A percentile compares a stretch with the other conserved stretches of the same genome.
phyloP scores from a whole-genome alignment of 2,329 filamentous ascomycete genomes.

The Stagonosporopsis cucurbitacearum region DNA sequence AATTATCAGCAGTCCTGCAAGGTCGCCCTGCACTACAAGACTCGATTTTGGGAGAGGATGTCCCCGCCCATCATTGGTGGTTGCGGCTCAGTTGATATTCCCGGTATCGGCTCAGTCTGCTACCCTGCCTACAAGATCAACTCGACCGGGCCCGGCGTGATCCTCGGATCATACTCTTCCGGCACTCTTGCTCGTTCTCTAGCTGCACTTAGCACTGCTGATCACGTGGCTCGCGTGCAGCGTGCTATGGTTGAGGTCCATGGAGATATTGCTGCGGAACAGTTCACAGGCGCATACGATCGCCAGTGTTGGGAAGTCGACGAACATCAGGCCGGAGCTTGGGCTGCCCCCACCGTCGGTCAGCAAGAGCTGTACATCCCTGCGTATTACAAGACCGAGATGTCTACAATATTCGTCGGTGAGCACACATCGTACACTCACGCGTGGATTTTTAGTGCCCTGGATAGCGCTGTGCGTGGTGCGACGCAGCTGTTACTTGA shows the following conservation, averaged over 20 bases:
- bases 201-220: slow-evolving; percentile 59
- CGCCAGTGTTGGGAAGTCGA: slow-evolving; percentile 71
- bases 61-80: slow-evolving; percentile 67
- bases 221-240: slow-evolving; percentile 69
- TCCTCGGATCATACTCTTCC: slow-evolving; percentile 66
- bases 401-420: slow-evolving; percentile 69
- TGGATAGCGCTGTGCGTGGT: slow-evolving; percentile 71
- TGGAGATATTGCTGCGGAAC: slow-evolving; percentile 63
- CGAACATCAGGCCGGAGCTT: slow-evolving; percentile 66
- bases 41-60: slow-evolving; percentile 66
- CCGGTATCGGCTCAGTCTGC: slow-evolving; percentile 67
- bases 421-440: slow-evolving; percentile 76
- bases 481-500: slow-evolving; percentile 68
- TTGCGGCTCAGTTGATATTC: slow-evolving; percentile 66
- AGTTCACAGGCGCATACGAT: slow-evolving; percentile 70
- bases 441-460: slow-evolving; percentile 71
- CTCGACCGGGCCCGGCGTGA: slow-evolving; percentile 65
- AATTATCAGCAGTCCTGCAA: slow-evolving; percentile 61
- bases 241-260: slow-evolving; percentile 73
- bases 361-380: slow-evolving; percentile 75
- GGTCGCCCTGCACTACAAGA: slow-evolving; percentile 71
- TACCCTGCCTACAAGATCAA: slow-evolving; percentile 73
- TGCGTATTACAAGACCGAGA: slow-evolving; percentile 74
- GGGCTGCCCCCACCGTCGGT: slow-evolving; percentile 66
- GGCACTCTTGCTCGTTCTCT: slow-evolving; percentile 56